These are phyloP conservation scores for Dipteronia sinensis DNA, from an alignment of 345 rosid genomes.

Conservation along the genomic window DNA sequence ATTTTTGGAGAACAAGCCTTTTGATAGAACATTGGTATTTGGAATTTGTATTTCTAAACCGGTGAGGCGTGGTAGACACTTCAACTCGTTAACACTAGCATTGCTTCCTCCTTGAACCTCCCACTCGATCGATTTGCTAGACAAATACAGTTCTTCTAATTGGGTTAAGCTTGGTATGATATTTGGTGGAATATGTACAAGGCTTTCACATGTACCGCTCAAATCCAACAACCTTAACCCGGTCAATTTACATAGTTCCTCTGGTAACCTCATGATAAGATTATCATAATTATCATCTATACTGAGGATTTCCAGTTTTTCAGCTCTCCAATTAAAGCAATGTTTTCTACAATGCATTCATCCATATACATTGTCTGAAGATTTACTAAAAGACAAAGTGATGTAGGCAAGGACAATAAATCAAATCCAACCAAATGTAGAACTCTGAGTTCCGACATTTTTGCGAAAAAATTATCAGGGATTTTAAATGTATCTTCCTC, in stretches of 20 bases:
- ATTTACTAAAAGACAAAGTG: neutral
- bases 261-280: slow-evolving; percentile 16
- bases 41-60: too few relatives aligned
- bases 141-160: too few relatives aligned
- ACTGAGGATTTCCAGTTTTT: slow-evolving; percentile 25
- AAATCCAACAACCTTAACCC: slow-evolving; percentile 21
- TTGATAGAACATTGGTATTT: neutral
- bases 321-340: neutral
- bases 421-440: too few relatives aligned
- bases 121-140: slow-evolving; percentile 9
- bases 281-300: neutral
- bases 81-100: too few relatives aligned
- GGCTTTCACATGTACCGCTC: neutral
- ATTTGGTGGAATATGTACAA: slow-evolving; percentile 17
- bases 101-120: slow-evolving; percentile 13
- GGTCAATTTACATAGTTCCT: slow-evolving; percentile 22
- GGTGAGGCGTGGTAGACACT: too few relatives aligned
- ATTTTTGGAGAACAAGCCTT: neutral
- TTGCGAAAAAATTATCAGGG: too few relatives aligned
- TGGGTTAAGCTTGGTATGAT: too few relatives aligned
- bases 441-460: too few relatives aligned
- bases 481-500: too few relatives aligned
- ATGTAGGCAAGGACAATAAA: too few relatives aligned
- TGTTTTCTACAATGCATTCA: neutral
- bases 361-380: slow-evolving; percentile 30